phyloP scores from a whole-genome alignment of 345 rosid species.

The Lumnitzera littorea region DNA sequence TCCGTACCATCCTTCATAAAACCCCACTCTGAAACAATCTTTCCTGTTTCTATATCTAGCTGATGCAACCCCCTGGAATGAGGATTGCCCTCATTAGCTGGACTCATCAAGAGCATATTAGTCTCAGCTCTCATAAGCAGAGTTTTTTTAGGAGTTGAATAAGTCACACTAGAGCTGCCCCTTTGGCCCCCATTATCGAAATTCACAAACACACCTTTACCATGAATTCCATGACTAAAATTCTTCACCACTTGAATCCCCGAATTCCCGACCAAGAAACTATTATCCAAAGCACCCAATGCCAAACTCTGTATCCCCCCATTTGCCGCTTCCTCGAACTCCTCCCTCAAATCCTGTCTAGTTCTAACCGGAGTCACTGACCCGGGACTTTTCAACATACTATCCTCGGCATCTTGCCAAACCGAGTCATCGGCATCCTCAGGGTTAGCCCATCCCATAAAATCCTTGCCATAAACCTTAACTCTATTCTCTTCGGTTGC shows the following conservation, averaged over 20 bases:
- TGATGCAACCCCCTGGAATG: conserved; percentile 82
- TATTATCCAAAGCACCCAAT: conserved; percentile 88
- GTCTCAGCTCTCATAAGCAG: conserved; percentile 98
- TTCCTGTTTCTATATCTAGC: conserved; percentile 94
- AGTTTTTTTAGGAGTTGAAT: conserved; percentile 76
- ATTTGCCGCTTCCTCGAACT: conserved; percentile 82
- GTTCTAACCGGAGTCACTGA: conserved; percentile 48
- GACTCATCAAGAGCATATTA: conserved; percentile 96
- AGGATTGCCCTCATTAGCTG: conserved; percentile 54
- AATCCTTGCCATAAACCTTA: conserved; percentile 88
- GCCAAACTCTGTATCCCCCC: conserved; percentile 97
- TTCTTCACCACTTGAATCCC: conserved; percentile 96
- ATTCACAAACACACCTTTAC: conserved; percentile 87
- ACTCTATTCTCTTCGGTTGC: conserved; percentile 67
- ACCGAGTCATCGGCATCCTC: conserved; percentile 92
- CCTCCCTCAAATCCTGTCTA: conserved; percentile 75
- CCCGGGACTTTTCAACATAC: conserved; percentile 49
- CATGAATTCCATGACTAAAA: conserved; percentile 86
- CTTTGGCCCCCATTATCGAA: conserved; percentile 38
- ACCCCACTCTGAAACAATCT: conserved; percentile 83
- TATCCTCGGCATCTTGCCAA: conserved; percentile 98
- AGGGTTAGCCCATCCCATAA: conserved; percentile 38
- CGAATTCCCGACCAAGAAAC: conserved; percentile 86
- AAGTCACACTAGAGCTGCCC: conserved; percentile 26
- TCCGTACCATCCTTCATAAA: conserved; percentile 96